These are phyloP conservation scores for Backusella australiensis DNA, from an alignment of 192 early-diverging fungal species.

Conservation along the genomic window DNA sequence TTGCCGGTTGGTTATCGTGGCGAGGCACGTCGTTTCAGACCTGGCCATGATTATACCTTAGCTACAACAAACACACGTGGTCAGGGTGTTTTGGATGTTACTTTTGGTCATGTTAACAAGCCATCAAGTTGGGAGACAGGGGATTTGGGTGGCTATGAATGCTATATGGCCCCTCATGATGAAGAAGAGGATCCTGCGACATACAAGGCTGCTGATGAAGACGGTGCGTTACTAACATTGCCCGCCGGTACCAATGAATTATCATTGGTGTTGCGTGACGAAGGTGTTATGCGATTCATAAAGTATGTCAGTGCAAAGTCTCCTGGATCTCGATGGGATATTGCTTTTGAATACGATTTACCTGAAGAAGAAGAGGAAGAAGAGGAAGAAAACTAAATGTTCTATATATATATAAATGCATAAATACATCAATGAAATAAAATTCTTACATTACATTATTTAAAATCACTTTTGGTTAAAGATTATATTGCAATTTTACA, in stretches of 20 bases:
- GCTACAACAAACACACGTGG: conserved; percentile 56
- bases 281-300: conserved; percentile 75
- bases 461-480: too few species aligned
- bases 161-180: conserved; percentile 69
- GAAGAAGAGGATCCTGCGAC: conserved; percentile 69
- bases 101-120: conserved; percentile 51
- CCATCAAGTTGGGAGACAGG: conserved; percentile 57
- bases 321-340: conserved; percentile 76
- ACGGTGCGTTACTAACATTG: conserved; percentile 68
- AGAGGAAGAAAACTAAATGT: conserved; percentile 12
- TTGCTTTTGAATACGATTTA: conserved; percentile 66
- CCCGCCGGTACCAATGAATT: conserved; percentile 67
- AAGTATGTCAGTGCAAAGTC: conserved; percentile 80
- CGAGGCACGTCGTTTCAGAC: conserved; percentile 69
- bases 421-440: not conserved
- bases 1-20: conserved; percentile 42
- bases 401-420: not conserved
- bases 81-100: conserved; percentile 60
- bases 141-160: conserved; percentile 74
- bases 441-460: not conserved
- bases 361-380: conserved; percentile 32
- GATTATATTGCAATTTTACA: too few species aligned
- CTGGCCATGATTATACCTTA: conserved; percentile 80
- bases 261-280: conserved; percentile 66
- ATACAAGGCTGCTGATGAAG: conserved; percentile 59